Evolutionary conservation across 2,329 filamentous ascomycete species (phyloP).

Genomic region (Beauveria caledonica): DNA sequence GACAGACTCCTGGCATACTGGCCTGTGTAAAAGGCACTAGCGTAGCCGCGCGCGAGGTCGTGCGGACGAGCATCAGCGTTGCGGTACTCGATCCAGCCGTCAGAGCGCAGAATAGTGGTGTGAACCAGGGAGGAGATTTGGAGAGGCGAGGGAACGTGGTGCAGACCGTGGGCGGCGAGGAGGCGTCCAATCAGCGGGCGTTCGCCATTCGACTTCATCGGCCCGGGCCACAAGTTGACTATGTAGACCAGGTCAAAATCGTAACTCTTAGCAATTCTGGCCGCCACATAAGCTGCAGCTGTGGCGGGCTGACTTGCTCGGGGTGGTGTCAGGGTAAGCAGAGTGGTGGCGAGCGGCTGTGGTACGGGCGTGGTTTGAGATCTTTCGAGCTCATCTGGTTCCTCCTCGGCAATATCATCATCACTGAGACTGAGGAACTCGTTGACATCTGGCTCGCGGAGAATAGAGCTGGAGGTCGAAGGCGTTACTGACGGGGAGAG

Average conservation of each 20-base stretch:
- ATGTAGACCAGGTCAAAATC: slow-evolving; percentile 52
- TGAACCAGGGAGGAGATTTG: slow-evolving; percentile 43
- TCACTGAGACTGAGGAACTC: slow-evolving; percentile 48
- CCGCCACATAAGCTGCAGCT: slow-evolving; percentile 45
- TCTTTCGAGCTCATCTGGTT: slow-evolving; percentile 15
- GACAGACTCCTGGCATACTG: slow-evolving; percentile 23
- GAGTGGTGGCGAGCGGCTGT: slow-evolving; percentile 21
- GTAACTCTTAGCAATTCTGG: slow-evolving; percentile 46
- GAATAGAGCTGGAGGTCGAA: slow-evolving; percentile 26
- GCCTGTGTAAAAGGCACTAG: slow-evolving; percentile 43
- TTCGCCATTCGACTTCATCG: background rate
- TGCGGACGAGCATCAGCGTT: slow-evolving; percentile 32
- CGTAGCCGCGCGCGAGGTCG: slow-evolving; percentile 45
- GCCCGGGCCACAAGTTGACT: slow-evolving; percentile 47
- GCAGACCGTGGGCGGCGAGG: slow-evolving; percentile 46
- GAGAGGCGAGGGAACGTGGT: slow-evolving; percentile 42
- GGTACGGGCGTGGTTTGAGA: slow-evolving; percentile 17
- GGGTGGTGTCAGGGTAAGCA: slow-evolving; percentile 38
- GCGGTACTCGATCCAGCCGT: slow-evolving; percentile 46
- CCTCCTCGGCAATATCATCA: slow-evolving; percentile 48
- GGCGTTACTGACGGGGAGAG: slow-evolving; percentile 20
- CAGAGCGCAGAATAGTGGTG: slow-evolving; percentile 37
- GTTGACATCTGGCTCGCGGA: slow-evolving; percentile 43
- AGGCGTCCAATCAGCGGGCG: slow-evolving; percentile 38
- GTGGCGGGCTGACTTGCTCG: slow-evolving; percentile 35